A percentile compares a stretch with the other conserved stretches of the same genome.
These are phyloP conservation scores for Iberis pinnata DNA, from an alignment of 345 rosid species.

Conservation along the genomic window DNA sequence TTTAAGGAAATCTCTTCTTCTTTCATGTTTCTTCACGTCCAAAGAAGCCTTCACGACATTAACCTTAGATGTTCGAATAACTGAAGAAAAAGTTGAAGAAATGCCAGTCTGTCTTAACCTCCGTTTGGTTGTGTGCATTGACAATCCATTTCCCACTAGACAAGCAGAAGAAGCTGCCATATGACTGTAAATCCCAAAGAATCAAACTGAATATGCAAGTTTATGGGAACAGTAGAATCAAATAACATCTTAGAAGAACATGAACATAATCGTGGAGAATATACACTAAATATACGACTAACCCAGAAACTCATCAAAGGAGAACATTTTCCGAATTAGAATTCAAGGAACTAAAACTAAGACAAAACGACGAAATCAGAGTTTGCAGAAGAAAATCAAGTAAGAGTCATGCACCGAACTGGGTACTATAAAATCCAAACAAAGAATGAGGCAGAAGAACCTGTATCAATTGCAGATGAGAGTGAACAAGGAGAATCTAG, in stretches of 20 bases:
- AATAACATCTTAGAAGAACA: no score
- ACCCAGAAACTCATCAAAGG: no score
- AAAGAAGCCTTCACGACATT: slow-evolving; percentile 45
- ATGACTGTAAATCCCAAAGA: slow-evolving; percentile 12
- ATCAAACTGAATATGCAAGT: no score
- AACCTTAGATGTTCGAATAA: slow-evolving; percentile 35
- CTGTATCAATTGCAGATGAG: slow-evolving; percentile 14
- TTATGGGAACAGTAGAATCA: no score
- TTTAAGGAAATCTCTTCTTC: slow-evolving; percentile 74
- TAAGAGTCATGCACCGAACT: no score
- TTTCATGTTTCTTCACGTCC: slow-evolving; percentile 41
- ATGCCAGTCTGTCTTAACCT: slow-evolving; percentile 34
- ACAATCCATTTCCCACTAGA: slow-evolving; percentile 55
- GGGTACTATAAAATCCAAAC: background rate
- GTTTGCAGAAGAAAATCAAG: no score
- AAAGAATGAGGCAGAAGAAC: slow-evolving; percentile 16
- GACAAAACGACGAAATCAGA: no score
- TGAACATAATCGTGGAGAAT: no score
- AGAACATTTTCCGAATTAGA: no score
- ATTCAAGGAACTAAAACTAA: no score
- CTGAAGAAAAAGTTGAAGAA: slow-evolving; percentile 30
- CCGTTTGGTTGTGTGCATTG: slow-evolving; percentile 34
- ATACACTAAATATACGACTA: no score
- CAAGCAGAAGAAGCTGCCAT: slow-evolving; percentile 80
- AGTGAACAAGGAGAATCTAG: slow-evolving; percentile 6